phyloP scores from a whole-genome alignment of 1,284 basidiomycete genomes.

The Ustilago loliicola region DNA sequence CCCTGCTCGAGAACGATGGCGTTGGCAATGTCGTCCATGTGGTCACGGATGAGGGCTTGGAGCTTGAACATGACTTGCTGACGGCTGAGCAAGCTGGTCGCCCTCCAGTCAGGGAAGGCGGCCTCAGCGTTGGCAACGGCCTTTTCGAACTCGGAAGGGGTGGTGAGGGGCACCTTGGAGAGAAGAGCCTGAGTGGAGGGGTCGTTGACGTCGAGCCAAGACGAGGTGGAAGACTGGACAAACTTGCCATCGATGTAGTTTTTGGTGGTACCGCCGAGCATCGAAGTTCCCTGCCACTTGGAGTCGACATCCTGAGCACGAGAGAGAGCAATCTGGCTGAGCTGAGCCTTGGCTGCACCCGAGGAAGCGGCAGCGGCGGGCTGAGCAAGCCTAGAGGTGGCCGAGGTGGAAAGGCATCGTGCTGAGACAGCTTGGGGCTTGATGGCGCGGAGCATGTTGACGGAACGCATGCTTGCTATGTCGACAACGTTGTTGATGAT shows the following conservation, averaged over 20 bases:
- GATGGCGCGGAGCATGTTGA: constrained; percentile 33
- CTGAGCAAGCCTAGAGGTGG: constrained; percentile 29
- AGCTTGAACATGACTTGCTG: constrained; percentile 85
- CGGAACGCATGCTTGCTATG: constrained; percentile 26
- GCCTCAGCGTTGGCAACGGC: constrained; percentile 88
- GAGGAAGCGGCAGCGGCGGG: constrained; percentile 36
- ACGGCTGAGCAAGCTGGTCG: constrained; percentile 84
- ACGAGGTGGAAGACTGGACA: constrained; percentile 80
- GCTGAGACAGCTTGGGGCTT: constrained; percentile 26
- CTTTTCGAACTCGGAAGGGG: constrained; percentile 82
- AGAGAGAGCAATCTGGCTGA: constrained; percentile 53
- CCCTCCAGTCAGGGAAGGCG: constrained; percentile 91
- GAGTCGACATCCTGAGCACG: constrained; percentile 60
- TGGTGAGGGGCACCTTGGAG: constrained; percentile 90
- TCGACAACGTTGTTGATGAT: constrained; percentile 10
- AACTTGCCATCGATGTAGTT: constrained; percentile 91
- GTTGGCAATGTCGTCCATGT: constrained; percentile 72
- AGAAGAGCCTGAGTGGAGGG: constrained; percentile 91
- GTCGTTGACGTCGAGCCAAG: constrained; percentile 88
- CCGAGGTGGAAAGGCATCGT: constrained; percentile 46
- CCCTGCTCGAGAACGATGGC: constrained; percentile 69
- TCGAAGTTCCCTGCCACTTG: constrained; percentile 85
- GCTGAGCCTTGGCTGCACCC: constrained; percentile 31
- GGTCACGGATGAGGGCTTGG: constrained; percentile 71
- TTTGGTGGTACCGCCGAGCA: constrained; percentile 79